Evolutionary conservation across 345 rosid species (phyloP), one percentile per base, ranked within the genome.

Genomic region (Bruguiera sexangula): DNA sequence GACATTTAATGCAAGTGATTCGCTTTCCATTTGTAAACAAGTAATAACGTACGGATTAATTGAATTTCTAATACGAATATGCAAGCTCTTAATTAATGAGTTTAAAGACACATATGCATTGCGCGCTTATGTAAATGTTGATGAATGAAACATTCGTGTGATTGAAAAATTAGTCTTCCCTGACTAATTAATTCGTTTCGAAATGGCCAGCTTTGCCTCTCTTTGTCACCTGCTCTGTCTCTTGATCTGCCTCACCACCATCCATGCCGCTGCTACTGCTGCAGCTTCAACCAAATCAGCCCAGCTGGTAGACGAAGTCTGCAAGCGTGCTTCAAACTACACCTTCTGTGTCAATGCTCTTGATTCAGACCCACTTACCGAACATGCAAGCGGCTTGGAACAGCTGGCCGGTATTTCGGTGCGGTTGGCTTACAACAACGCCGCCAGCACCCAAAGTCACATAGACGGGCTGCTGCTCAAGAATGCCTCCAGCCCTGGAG

Each of bases 241-340:
- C 27, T 54, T 54, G 16, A 7, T 54, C 58, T 24, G 13, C 2
- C 15, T 54, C 29, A 54, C 27, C 5, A 8, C 27, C 27, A 20
- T 53, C 57, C 10, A 1, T n/a, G 57, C 57, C 20, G n/a, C 24
- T 5, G 43, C 37, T 34, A 8, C 32, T 31, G 56, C 20, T 19
- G 56, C 21, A 18, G 56, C 58, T 43, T 3, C 50, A 3, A 21
- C 3, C 27, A 7, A 21, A 2, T 24, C 22, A n/a, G 60, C 66
- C 48, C 15, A 11, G 50, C 18, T 75, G 0, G 72, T 76, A 0
- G 58, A 67, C 43, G 29, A 60, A 62, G 80, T 78, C 31, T 82
- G 83, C 77, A 50, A 43, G 24, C 46, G 62, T 11, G 70, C 79
- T 6, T 62, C 80, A 2, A 56, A 73, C 75, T 62, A 65, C 71